Base-by-base conservation (phyloP, 306 rosid species). In the Vigna mungo region DNA sequence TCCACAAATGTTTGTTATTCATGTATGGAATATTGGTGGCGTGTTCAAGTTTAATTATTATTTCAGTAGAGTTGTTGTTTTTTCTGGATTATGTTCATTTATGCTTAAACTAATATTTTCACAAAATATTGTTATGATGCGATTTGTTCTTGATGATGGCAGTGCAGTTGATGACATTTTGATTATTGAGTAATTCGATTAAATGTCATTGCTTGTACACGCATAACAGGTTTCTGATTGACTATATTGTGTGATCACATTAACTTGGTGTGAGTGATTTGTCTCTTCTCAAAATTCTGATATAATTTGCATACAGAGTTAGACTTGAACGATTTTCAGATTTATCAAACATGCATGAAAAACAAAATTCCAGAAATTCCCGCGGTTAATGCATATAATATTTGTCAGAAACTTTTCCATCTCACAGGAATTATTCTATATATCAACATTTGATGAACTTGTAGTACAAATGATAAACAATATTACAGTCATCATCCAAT, bases 101-200 rank as follows among this genome's bases (percentile, higher is more conserved):
- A 15, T 48, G 10, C 60, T 21, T 37, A 5, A 17, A 17, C 16
- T 25, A 25, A 8, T 17, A 6, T 44, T 67, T 20, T 67, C 18
- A 5, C 71, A 9, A 13, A 18, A 12, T 36, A 21, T 66, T 17
- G 48, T 9, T 41, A 36, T 63, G 4, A 17, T n/a, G 69, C 6
- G 6, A 16, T n/a, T 37, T 16, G 67, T 15, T 62, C 47, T 63
- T 9, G 30, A 37, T 37, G 30, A 64, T 64, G 51, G n/a, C n/a
- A n/a, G n/a, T n/a, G 30, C 69, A 49, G 58, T 56, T 16, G 2
- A 15, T 44, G 9, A 14, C 25, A 66, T 46, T 59, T 17, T 78
- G 52, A 47, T 49, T 44, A 36, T 44, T 66, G 53, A 62, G 14
- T 39, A 20, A 49, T 51, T 3, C 32, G 51, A 75, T 60, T 63